Conservation (phyloP, 2,329 filamentous ascomycete genomes). For the Ophiosphaerella korrae region DNA sequence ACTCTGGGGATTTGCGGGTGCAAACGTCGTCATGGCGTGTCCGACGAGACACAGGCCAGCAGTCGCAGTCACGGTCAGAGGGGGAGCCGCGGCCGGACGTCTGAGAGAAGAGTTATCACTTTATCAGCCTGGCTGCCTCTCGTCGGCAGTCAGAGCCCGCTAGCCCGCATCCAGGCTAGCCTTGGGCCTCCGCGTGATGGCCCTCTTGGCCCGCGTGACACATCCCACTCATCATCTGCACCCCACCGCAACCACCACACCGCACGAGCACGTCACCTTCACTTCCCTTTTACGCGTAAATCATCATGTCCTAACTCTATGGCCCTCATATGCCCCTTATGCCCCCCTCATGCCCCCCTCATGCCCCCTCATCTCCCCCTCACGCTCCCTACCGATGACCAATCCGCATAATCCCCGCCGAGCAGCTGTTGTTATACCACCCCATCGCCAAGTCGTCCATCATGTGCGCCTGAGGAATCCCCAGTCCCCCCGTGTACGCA, state of each 20-base stretch:
- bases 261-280: no score
- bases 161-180: slow-evolving; percentile 15
- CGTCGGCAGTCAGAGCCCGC: slow-evolving; percentile 12
- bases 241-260: not conserved
- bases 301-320: slow-evolving; percentile 14
- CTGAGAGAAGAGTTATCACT: slow-evolving; percentile 13
- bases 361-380: no score
- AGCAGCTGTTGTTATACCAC: slow-evolving; percentile 58
- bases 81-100: not conserved
- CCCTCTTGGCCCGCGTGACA: slow-evolving; percentile 15
- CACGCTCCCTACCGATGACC: slow-evolving; percentile 31
- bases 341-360: not conserved
- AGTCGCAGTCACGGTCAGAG: no score
- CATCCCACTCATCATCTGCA: slow-evolving; percentile 19
- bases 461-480: slow-evolving; percentile 51
- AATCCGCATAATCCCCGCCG: slow-evolving; percentile 49
- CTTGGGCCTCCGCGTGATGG: slow-evolving; percentile 17
- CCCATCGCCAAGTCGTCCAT: slow-evolving; percentile 55
- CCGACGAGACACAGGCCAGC: no score
- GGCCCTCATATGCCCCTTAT: slow-evolving; percentile 3
- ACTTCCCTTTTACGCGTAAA: not conserved
- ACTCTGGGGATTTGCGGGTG: slow-evolving; percentile 5
- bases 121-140: slow-evolving; percentile 1
- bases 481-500: slow-evolving; percentile 49
- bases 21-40: slow-evolving; percentile 37